These are phyloP conservation scores for Candida sphagnicola DNA, from an alignment of 805 yeast species.

Conservation along the genomic window DNA sequence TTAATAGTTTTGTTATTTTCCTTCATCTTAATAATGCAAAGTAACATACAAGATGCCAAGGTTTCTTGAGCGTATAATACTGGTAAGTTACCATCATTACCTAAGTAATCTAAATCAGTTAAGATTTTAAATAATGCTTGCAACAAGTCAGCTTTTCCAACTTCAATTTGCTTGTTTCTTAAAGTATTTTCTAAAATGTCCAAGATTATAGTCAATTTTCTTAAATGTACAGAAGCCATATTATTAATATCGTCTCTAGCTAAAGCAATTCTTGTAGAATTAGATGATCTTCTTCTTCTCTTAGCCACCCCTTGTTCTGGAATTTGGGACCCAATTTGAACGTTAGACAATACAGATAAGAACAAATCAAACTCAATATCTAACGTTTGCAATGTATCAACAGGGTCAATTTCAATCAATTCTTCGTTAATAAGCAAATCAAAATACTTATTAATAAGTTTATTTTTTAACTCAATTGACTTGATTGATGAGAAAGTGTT, in stretches of 20 bases:
- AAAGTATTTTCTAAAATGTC: conserved; percentile 67
- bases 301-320: conserved; percentile 57
- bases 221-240: conserved; percentile 75
- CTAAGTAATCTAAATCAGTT: conserved; percentile 77
- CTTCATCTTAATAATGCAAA: conserved; percentile 57
- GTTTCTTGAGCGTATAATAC: conserved; percentile 89
- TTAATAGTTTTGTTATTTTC: conserved; percentile 18
- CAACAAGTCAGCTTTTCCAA: conserved; percentile 44
- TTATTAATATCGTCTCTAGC: conserved; percentile 65
- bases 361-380: conserved; percentile 54
- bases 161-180: conserved; percentile 21
- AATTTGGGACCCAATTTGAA: conserved; percentile 48
- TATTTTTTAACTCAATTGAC: conserved; percentile 51
- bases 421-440: conserved; percentile 52
- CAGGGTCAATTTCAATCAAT: conserved; percentile 28
- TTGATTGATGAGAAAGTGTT: conserved; percentile 53
- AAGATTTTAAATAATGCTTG: conserved; percentile 55
- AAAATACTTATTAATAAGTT: conserved; percentile 45
- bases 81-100: conserved; percentile 88
- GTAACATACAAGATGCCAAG: conserved; percentile 79
- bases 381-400: conserved; percentile 50
- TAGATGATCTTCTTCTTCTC: conserved; percentile 78
- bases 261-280: conserved; percentile 71
- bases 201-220: conserved; percentile 70
- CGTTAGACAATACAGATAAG: conserved; percentile 53